Evolutionary conservation across 2,329 filamentous ascomycete species (phyloP).

Genomic region (Phyllachora maydis): DNA sequence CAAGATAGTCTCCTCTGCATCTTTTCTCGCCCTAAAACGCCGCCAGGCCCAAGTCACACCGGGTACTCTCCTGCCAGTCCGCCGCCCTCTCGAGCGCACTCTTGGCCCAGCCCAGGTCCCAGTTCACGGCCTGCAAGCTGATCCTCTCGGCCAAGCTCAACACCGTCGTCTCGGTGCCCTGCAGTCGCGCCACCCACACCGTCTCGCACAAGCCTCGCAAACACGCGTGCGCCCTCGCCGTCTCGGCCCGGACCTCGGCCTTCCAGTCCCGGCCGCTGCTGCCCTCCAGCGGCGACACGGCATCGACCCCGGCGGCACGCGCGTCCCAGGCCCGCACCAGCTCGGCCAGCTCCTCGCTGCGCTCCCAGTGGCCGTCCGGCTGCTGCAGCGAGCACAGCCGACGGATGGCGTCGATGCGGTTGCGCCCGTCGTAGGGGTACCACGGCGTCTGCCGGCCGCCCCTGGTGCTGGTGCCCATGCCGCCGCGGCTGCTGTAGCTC

Average conservation of each 20-base stretch:
- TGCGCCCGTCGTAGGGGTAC: constrained; percentile 3
- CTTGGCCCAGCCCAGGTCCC: constrained; percentile 5
- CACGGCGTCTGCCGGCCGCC: not conserved
- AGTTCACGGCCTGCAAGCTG: constrained; percentile 4
- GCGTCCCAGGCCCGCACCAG: constrained; percentile 4
- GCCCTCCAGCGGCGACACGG: no score
- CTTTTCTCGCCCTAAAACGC: not conserved
- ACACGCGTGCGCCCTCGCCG: constrained; percentile 5
- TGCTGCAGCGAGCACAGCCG: constrained; percentile 5
- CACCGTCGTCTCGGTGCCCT: constrained; percentile 3
- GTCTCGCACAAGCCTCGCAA: constrained; percentile 4
- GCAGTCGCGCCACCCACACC: constrained; percentile 5
- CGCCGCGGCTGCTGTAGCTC: no score
- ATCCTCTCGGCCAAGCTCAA: constrained; percentile 4
- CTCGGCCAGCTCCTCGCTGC: constrained; percentile 3
- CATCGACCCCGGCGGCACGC: no score
- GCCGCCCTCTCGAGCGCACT: constrained; percentile 2
- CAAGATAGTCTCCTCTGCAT: not conserved
- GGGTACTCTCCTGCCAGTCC: constrained; percentile 1
- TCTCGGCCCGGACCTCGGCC: constrained; percentile 2
- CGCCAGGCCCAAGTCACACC: not conserved
- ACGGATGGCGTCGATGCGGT: constrained; percentile 5
- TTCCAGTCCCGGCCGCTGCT: constrained; percentile 2
- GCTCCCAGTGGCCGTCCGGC: constrained; percentile 5
- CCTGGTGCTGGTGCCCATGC: no score